Percentiles rank a stretch among this genome's conserved stretches.
These are phyloP conservation scores for Rosa chinensis DNA, from an alignment of 306 rosid species.

Conservation along the genomic window DNA sequence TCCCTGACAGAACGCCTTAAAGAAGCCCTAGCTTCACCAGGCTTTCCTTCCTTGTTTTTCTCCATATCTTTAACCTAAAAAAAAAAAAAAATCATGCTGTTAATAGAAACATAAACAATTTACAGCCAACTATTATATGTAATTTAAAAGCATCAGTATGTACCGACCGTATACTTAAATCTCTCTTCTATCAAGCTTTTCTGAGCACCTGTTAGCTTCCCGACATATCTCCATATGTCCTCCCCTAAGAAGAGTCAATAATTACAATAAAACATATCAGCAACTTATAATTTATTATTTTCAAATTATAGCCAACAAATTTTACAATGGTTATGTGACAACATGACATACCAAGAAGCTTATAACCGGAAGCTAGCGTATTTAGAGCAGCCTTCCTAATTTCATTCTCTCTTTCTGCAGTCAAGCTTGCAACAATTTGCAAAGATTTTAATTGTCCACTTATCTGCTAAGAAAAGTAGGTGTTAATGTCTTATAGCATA, in stretches of 20 bases:
- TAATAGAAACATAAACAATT: conserved; percentile 12
- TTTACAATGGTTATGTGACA: conserved; percentile 2
- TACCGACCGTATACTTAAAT: conserved; percentile 92
- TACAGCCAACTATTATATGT: background rate
- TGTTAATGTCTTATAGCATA: conserved; percentile 17
- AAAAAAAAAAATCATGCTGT: conserved; percentile 15
- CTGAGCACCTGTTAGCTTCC: conserved; percentile 97
- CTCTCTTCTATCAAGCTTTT: conserved; percentile 96
- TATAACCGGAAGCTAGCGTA: conserved; percentile 93
- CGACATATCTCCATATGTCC: conserved; percentile 96
- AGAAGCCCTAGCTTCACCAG: conserved; percentile 95
- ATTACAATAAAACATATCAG: conserved; percentile 7
- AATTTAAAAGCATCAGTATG: conserved; percentile 9
- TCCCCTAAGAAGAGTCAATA: conserved; percentile 54
- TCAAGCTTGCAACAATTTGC: conserved; percentile 95
- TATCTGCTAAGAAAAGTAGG: conserved; percentile 49
- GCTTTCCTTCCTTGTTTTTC: conserved; percentile 95
- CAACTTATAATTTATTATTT: background rate
- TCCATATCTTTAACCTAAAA: conserved; percentile 93
- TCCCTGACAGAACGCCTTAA: conserved; percentile 90
- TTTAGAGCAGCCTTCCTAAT: conserved; percentile 94
- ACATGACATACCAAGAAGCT: conserved; percentile 83
- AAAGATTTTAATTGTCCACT: conserved; percentile 87
- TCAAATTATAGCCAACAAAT: background rate
- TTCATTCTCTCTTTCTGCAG: conserved; percentile 96